Evolutionary conservation across 371 early-diverging fungal genomes (phyloP).

Genomic region (Actinomucor elegans): DNA sequence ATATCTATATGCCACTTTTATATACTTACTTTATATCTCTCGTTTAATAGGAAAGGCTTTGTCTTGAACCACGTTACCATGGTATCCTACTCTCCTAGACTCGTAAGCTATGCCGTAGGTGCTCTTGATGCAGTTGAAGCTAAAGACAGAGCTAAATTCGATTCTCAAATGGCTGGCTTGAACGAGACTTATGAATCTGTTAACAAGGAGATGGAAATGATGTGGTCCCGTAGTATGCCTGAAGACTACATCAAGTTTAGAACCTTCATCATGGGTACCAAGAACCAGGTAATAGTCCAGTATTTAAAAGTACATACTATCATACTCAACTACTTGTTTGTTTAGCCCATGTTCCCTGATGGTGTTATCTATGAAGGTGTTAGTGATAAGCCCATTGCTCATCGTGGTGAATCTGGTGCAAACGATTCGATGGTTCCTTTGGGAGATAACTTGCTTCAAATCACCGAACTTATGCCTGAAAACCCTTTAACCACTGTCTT

Average conservation of each 20-base stretch:
- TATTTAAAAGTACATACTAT: neutral
- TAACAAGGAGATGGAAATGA: slow-evolving; percentile 78
- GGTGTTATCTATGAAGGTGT: slow-evolving; percentile 86
- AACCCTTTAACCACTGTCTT: slow-evolving; percentile 81
- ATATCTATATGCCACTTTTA: no score
- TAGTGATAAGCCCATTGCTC: slow-evolving; percentile 58
- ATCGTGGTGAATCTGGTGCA: slow-evolving; percentile 86
- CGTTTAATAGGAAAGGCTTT: slow-evolving; percentile 68
- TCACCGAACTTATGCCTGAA: slow-evolving; percentile 77
- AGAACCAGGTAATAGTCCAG: slow-evolving; percentile 56
- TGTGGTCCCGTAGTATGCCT: slow-evolving; percentile 75
- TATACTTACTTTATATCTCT: slow-evolving; percentile 54
- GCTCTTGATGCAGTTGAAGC: slow-evolving; percentile 58
- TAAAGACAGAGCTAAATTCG: slow-evolving; percentile 60
- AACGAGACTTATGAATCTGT: slow-evolving; percentile 62
- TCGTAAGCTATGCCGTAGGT: slow-evolving; percentile 60
- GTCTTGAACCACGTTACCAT: slow-evolving; percentile 87
- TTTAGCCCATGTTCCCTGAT: slow-evolving; percentile 79
- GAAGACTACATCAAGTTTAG: slow-evolving; percentile 80
- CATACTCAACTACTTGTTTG: neutral
- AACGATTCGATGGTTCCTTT: slow-evolving; percentile 88
- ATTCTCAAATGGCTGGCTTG: slow-evolving; percentile 56
- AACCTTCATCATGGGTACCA: slow-evolving; percentile 89
- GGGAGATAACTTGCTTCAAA: slow-evolving; percentile 79
- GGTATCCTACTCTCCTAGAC: slow-evolving; percentile 72